Base-by-base conservation (phyloP, 352 stramenopile species). In the Globisporangium megalacanthum region DNA sequence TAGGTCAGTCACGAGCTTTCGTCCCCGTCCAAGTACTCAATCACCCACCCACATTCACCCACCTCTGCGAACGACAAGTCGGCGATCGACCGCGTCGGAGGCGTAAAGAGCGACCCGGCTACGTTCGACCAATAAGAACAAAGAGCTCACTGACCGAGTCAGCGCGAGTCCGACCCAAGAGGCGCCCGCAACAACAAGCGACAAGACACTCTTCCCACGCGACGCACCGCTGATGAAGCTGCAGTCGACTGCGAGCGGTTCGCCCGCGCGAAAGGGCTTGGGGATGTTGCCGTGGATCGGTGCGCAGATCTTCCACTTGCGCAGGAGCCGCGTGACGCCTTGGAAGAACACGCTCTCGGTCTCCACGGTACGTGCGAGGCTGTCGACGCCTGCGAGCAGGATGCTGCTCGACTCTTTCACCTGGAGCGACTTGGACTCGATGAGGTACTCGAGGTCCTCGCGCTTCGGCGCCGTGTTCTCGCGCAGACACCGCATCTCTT, bases 341-440 rank as follows among this genome's bases (percentile, higher is more conserved):
- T 89, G 72, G 50, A 95, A 95, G 54, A 95, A 95, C 3, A 90
- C 70, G 56, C 79, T 86, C 56, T 95, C 85, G 44, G 91, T 95
- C 53, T 78, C 71, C 17, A 93, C 79, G 2, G 81, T 89, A 46
- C 62, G 73, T 17, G 84, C 73, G 44, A 93, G 59, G 13, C 77
- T 77, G 50, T 89, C 80, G 9, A 92, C 80, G 17, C 84, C 84
- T 4, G 79, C 68, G 8, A 91, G 61, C 51, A 95, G 63, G 42
- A 93, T 92, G 15, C 71, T 73, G 44, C 80, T 88, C 41, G 75
- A 79, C 49, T 95, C 83, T 46, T 88, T 83, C 11, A 95, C 70
- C 57, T 95, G 85, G 45, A 70, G 64, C 6, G 71, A 56, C 61
- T 95, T 95, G 39, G 78, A 75, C 61, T 90, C 82, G 33, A 95